These are phyloP conservation scores for Capsella rubella DNA, from an alignment of 441 rosid species.

Conservation along the genomic window DNA sequence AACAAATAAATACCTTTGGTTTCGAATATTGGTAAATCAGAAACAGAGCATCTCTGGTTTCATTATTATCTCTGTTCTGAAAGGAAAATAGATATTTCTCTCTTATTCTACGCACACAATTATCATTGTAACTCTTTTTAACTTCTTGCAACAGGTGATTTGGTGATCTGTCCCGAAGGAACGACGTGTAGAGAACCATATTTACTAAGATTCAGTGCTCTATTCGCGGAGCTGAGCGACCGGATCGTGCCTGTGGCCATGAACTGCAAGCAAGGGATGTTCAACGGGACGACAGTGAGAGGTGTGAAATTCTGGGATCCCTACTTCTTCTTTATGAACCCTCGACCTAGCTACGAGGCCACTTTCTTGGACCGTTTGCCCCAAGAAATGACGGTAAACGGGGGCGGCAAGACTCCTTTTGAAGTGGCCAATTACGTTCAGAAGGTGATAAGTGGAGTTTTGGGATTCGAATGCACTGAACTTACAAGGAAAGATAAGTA, in stretches of 20 bases:
- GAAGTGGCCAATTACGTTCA: constrained; percentile 98
- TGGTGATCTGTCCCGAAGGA: constrained; percentile 96
- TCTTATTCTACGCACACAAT: background rate
- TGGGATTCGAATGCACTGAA: constrained; percentile 83
- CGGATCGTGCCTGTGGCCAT: constrained; percentile 96
- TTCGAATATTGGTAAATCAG: background rate
- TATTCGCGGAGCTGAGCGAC: constrained; percentile 94
- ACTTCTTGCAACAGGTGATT: constrained; percentile 57
- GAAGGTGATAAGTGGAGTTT: constrained; percentile 71
- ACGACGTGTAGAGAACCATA: constrained; percentile 92
- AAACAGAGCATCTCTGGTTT: constrained; percentile 21
- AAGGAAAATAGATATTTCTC: background rate
- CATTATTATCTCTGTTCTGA: background rate
- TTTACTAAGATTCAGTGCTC: constrained; percentile 87
- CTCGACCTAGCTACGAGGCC: constrained; percentile 86
- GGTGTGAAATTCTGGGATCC: constrained; percentile 99
- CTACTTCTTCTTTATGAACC: constrained; percentile 95
- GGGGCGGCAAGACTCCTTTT: constrained; percentile 82
- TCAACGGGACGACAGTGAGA: constrained; percentile 88
- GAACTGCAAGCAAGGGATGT: constrained; percentile 86
- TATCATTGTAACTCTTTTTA: background rate
- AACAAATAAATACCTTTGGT: background rate
- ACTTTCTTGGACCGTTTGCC: constrained; percentile 90
- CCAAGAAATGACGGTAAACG: constrained; percentile 77
- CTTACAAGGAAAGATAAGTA: constrained; percentile 96